phyloP scores from a whole-genome alignment of 805 yeast species.

The Candida ulmi region DNA sequence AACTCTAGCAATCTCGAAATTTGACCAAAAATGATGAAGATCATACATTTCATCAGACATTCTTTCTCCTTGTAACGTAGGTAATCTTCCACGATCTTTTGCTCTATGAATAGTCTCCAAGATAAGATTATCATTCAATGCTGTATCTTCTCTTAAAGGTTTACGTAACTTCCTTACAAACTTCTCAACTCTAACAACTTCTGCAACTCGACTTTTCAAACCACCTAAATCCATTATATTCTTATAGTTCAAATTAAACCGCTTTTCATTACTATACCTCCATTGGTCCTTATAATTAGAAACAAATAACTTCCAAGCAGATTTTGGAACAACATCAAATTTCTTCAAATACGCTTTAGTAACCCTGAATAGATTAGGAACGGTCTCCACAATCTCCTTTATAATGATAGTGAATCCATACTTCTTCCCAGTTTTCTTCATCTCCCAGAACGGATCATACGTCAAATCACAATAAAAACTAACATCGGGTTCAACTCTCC shows the following conservation, averaged over 20 bases:
- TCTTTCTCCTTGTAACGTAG: conserved; percentile 41
- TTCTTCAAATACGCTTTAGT: conserved; percentile 59
- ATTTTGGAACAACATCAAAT: conserved; percentile 42
- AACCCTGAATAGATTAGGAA: conserved; percentile 73
- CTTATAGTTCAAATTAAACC: conserved; percentile 18
- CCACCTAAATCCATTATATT: conserved; percentile 23
- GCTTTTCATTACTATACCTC: conserved; percentile 25
- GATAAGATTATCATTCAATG: conserved; percentile 27
- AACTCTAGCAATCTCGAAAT: conserved; percentile 85
- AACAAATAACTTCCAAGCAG: conserved; percentile 66
- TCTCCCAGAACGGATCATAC: conserved; percentile 83
- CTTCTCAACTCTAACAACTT: conserved; percentile 27
- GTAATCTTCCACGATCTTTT: conserved; percentile 28
- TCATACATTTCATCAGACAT: conserved; percentile 67
- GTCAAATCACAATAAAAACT: conserved; percentile 86
- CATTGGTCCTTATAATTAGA: conserved; percentile 29
- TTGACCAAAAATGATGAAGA: conserved; percentile 87
- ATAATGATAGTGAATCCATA: conserved; percentile 85
- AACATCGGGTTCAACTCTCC: conserved; percentile 95
- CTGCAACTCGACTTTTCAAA: conserved; percentile 21
- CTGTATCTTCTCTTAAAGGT: conserved; percentile 7
- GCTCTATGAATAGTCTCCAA: conserved; percentile 32
- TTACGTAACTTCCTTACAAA: conserved; percentile 11
- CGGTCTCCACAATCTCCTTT: conserved; percentile 73
- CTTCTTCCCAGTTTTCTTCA: conserved; percentile 62